Evolutionary conservation across 306 rosid genomes (phyloP).

Genomic region (Sicyos baderoa): DNA sequence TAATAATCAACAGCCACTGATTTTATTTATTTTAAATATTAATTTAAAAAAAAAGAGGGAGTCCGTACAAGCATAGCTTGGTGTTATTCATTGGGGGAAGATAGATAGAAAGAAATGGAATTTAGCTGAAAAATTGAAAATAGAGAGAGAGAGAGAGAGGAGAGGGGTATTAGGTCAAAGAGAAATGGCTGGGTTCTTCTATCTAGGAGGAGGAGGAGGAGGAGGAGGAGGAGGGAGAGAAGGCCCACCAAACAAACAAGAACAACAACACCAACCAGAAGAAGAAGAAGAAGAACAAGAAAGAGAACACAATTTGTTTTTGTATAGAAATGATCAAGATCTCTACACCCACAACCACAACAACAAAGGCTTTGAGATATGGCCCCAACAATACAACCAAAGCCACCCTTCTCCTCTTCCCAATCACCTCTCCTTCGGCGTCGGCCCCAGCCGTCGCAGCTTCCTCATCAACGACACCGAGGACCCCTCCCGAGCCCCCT

Average conservation of each 20-base stretch:
- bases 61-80: conserved; percentile 2
- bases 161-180: conserved; percentile 32
- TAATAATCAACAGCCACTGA: neutral
- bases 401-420: conserved; percentile 22
- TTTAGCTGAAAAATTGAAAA: conserved; percentile 34
- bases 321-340: conserved; percentile 12
- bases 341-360: conserved; percentile 11
- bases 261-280: neutral
- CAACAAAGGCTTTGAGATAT: conserved; percentile 26
- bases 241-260: conserved; percentile 19
- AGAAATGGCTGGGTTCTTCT: conserved; percentile 84
- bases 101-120: conserved; percentile 43
- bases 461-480: conserved; percentile 35
- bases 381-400: conserved; percentile 35
- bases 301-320: conserved; percentile 19
- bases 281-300: conserved; percentile 28
- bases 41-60: neutral
- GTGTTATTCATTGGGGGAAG: neutral
- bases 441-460: conserved; percentile 19
- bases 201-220: conserved; percentile 61
- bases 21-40: neutral
- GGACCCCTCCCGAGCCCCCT: conserved; percentile 49
- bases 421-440: conserved; percentile 50
- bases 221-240: conserved; percentile 41
- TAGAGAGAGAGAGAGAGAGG: neutral